A percentile compares a stretch with the other conserved stretches of the same genome.
These are phyloP conservation scores for Colletotrichum eleusines DNA, from an alignment of 2,329 filamentous ascomycete species.

Conservation along the genomic window DNA sequence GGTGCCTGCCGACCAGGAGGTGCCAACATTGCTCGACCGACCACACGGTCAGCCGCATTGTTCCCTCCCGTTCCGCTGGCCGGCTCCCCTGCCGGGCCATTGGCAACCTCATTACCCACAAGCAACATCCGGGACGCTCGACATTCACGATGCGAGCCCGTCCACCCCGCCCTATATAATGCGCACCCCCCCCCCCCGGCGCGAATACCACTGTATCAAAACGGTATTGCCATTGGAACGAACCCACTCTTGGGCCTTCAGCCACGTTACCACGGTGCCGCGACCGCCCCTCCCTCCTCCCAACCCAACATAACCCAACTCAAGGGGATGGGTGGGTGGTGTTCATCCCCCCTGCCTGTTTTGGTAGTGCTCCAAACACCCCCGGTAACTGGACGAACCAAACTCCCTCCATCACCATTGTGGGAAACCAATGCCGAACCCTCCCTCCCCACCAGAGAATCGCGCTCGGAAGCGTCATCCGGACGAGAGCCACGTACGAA, in stretches of 20 bases:
- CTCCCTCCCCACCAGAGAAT: neutral
- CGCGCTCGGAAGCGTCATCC: neutral
- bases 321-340: neutral
- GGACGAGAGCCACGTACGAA: neutral
- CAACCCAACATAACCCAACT: neutral
- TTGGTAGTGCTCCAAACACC: neutral
- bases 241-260: neutral
- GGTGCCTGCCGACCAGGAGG: neutral
- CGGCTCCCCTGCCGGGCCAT: neutral
- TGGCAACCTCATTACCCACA: neutral
- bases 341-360: neutral
- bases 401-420: neutral
- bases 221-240: neutral
- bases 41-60: neutral
- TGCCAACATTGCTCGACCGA: neutral
- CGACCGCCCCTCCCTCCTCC: neutral
- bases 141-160: neutral
- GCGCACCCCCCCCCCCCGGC: too few relatives aligned
- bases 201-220: neutral
- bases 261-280: neutral
- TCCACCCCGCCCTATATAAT: neutral
- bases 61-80: neutral
- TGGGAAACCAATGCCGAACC: neutral
- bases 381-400: slow-evolving; percentile 5
- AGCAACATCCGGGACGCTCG: neutral